These are phyloP conservation scores for Backusella westeae DNA, from an alignment of 192 early-diverging fungal genomes.

Conservation along the genomic window DNA sequence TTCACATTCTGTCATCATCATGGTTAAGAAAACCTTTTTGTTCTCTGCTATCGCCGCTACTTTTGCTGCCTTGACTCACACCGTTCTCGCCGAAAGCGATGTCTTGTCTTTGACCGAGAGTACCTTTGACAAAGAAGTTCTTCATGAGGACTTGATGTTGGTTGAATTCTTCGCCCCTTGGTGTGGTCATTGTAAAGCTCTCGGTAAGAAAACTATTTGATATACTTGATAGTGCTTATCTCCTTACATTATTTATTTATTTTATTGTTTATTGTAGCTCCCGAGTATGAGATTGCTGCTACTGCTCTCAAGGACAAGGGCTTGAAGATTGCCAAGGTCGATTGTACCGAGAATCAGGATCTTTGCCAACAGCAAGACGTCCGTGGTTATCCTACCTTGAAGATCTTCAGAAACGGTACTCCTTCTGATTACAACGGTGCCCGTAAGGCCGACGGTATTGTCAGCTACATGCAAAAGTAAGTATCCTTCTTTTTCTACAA, in stretches of 20 bases:
- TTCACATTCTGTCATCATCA: slow-evolving; percentile 1
- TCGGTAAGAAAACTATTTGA: slow-evolving; percentile 42
- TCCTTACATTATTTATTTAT: background rate
- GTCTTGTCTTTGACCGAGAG: slow-evolving; percentile 54
- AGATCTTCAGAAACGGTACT: slow-evolving; percentile 79
- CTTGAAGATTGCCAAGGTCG: slow-evolving; percentile 90
- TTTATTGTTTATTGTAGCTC: slow-evolving; percentile 47
- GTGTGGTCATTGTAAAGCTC: slow-evolving; percentile 96
- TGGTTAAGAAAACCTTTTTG: slow-evolving; percentile 26
- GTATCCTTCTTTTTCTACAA: slow-evolving; percentile 1
- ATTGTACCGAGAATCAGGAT: slow-evolving; percentile 88
- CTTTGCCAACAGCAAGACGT: slow-evolving; percentile 82
- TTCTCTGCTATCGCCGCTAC: slow-evolving; percentile 26
- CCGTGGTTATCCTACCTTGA: slow-evolving; percentile 91
- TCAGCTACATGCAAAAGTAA: slow-evolving; percentile 92
- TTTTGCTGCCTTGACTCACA: slow-evolving; percentile 24
- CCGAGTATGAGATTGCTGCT: slow-evolving; percentile 93
- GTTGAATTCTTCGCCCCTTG: slow-evolving; percentile 97
- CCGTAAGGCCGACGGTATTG: slow-evolving; percentile 84
- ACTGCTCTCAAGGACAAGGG: slow-evolving; percentile 71
- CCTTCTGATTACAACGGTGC: slow-evolving; percentile 79
- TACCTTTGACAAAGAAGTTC: slow-evolving; percentile 63
- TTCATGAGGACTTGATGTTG: slow-evolving; percentile 68
- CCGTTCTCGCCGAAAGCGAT: slow-evolving; percentile 39
- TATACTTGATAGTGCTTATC: background rate